These are phyloP conservation scores for Setaria viridis DNA, from an alignment of 202 grass and related monocot species.

Conservation along the genomic window DNA sequence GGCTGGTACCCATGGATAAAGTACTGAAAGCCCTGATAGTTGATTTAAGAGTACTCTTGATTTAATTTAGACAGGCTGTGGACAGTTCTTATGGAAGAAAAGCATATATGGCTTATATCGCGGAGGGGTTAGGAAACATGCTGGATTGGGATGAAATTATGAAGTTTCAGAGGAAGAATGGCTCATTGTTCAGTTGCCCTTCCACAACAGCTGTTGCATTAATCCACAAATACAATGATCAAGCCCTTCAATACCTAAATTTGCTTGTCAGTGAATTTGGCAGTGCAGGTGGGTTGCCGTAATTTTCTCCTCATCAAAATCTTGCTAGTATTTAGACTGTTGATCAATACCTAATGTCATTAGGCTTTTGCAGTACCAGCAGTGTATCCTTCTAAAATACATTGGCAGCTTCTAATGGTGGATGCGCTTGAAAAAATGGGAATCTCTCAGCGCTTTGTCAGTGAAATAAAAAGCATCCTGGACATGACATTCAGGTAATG, in stretches of 20 bases:
- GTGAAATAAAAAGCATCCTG: conserved; percentile 67
- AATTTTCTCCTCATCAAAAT: neutral
- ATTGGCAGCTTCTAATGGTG: conserved; percentile 64
- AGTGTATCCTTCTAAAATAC: conserved; percentile 54
- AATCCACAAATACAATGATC: conserved; percentile 56
- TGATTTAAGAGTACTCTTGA: conserved; percentile 23
- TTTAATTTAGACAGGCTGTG: conserved; percentile 51
- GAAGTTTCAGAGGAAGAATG: conserved; percentile 78
- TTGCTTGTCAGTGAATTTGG: conserved; percentile 15
- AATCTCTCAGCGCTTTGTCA: conserved; percentile 59
- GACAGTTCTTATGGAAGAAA: conserved; percentile 53
- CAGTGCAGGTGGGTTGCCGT: neutral
- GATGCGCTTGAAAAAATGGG: conserved; percentile 73
- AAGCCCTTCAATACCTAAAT: conserved; percentile 72
- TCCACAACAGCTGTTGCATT: conserved; percentile 76
- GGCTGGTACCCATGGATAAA: neutral
- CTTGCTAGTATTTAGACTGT: neutral
- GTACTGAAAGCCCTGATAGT: conserved; percentile 1
- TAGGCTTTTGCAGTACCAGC: conserved; percentile 58
- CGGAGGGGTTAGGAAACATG: conserved; percentile 69
- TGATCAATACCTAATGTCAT: conserved; percentile 26
- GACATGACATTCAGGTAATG: conserved; percentile 73
- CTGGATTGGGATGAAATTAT: conserved; percentile 70
- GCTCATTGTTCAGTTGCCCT: conserved; percentile 82
- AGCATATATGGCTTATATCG: conserved; percentile 78